Percentiles rank a stretch among this genome's conserved stretches.
phyloP scores from a whole-genome alignment of 306 rosid genomes.

The Rosa chinensis region DNA sequence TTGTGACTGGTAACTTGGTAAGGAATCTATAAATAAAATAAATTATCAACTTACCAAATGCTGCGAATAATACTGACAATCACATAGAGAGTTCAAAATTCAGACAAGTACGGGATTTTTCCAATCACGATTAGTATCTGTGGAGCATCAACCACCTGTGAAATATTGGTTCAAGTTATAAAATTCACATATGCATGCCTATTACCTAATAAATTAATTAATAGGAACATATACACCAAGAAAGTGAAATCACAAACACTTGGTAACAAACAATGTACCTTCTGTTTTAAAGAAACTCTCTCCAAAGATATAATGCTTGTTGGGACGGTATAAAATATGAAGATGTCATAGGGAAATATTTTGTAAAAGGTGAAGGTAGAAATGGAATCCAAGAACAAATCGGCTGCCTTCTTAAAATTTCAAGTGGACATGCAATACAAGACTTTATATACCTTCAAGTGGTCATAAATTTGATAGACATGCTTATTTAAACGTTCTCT shows the following conservation, averaged over 20 bases:
- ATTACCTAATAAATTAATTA: no score
- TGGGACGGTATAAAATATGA: conserved; percentile 85
- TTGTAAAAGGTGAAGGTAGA: conserved; percentile 90
- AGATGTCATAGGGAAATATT: conserved; percentile 77
- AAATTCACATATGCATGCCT: no score
- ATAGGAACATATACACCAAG: no score
- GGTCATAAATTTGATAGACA: no score
- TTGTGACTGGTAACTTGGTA: no score
- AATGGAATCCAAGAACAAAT: conserved; percentile 80
- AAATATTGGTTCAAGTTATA: no score
- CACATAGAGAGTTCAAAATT: conserved; percentile 74
- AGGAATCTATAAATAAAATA: no score
- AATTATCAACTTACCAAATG: conserved; percentile 39
- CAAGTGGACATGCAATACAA: conserved; percentile 85
- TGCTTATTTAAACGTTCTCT: no score
- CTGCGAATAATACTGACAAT: conserved; percentile 78
- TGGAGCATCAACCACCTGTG: conserved; percentile 80
- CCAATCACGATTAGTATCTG: conserved; percentile 91
- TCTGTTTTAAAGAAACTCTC: conserved; percentile 87
- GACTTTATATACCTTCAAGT: conserved; percentile 86
- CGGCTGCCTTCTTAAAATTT: conserved; percentile 83
- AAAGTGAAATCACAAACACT: no score
- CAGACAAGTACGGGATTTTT: conserved; percentile 75
- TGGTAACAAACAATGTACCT: conserved; percentile 21
- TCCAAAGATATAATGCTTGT: conserved; percentile 87